Percentiles rank a stretch among this genome's conserved stretches.
Evolutionary conservation across 495 filamentous ascomycete genomes (phyloP).

Genomic region (Neurospora terricola): DNA sequence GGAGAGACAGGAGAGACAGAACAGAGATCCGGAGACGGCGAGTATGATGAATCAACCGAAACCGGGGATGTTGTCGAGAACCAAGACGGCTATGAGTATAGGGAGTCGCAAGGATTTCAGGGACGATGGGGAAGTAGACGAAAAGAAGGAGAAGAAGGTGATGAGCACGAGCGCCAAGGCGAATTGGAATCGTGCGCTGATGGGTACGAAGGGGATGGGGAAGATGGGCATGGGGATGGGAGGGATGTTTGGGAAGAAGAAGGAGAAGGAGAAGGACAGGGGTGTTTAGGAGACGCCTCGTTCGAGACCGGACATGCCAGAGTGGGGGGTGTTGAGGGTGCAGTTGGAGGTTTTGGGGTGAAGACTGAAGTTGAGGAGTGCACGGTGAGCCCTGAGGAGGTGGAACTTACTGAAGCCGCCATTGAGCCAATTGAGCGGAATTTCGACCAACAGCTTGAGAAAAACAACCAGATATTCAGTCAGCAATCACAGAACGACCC

Average conservation of each 20-base stretch:
- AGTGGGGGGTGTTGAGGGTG: background rate
- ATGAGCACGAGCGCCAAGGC: background rate
- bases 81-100: background rate
- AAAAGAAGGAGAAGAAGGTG: background rate
- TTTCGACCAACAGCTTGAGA: background rate
- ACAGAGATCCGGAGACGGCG: background rate
- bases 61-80: background rate
- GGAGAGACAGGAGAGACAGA: background rate
- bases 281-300: background rate
- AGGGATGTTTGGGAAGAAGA: background rate
- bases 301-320: background rate
- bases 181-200: background rate
- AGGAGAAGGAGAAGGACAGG: background rate
- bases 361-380: too few relatives aligned
- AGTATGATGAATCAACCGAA: background rate
- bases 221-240: background rate
- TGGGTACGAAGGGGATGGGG: background rate
- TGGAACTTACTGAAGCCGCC: background rate
- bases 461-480: background rate
- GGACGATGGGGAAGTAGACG: background rate
- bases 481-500: background rate
- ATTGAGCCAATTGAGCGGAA: background rate
- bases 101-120: background rate
- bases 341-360: background rate
- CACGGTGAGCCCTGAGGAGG: too few relatives aligned